Conservation (phyloP, 2,329 filamentous ascomycete genomes). For the Alternaria ventricosa region DNA sequence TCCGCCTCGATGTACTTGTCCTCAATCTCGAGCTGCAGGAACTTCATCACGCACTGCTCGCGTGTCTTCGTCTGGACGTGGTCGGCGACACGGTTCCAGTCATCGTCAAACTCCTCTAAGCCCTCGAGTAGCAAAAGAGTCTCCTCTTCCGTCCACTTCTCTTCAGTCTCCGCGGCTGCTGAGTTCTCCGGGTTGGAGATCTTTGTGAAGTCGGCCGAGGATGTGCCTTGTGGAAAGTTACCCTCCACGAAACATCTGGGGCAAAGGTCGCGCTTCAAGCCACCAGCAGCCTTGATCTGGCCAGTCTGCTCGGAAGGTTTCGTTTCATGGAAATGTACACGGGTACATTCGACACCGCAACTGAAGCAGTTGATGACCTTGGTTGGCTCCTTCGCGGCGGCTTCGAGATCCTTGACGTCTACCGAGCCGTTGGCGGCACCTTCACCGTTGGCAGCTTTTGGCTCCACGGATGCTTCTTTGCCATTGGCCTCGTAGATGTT, state of each 20-base stretch:
- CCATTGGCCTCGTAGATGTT: constrained; percentile 95
- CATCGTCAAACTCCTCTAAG: constrained; percentile 90
- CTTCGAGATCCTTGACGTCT: constrained; percentile 69
- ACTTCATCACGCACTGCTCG: constrained; percentile 96
- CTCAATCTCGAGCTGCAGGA: constrained; percentile 94
- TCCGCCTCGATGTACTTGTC: constrained; percentile 94
- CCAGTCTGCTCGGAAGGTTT: constrained; percentile 61
- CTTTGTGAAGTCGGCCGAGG: constrained; percentile 81
- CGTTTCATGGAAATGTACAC: constrained; percentile 73
- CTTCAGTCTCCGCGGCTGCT: constrained; percentile 78
- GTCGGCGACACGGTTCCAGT: constrained; percentile 92
- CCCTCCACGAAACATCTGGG: constrained; percentile 88
- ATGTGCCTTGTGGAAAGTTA: constrained; percentile 80
- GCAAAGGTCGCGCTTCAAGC: constrained; percentile 84
- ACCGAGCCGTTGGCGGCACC: constrained; percentile 70
- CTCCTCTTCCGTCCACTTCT: constrained; percentile 90
- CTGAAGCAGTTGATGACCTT: constrained; percentile 81
- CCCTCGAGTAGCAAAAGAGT: constrained; percentile 88
- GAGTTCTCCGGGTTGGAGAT: constrained; percentile 88
- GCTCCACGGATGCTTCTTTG: constrained; percentile 76
- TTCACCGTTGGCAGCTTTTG: constrained; percentile 67
- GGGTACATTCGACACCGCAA: constrained; percentile 88
- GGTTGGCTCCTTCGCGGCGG: constrained; percentile 66
- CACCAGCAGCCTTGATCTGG: constrained; percentile 60
- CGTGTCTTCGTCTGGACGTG: constrained; percentile 90